These are phyloP conservation scores for Trametopsis cervina DNA, from an alignment of 768 basidiomycete genomes.

Conservation along the genomic window DNA sequence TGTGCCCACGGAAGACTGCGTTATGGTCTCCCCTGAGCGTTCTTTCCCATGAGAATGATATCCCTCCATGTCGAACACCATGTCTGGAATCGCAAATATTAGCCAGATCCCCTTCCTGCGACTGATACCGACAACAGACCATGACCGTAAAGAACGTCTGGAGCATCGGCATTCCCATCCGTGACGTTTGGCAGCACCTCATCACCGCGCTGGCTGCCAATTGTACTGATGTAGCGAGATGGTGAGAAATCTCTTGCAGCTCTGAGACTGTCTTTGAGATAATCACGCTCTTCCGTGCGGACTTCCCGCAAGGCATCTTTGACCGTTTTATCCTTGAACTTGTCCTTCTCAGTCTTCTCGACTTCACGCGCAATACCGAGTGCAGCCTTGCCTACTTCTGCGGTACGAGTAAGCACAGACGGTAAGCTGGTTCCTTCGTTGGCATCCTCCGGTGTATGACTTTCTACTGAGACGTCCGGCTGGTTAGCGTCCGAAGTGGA, in stretches of 20 bases:
- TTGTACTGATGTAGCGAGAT: constrained; percentile 19
- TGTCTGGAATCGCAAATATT: constrained; percentile 45
- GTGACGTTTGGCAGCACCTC: constrained; percentile 39
- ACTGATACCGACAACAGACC: constrained; percentile 27
- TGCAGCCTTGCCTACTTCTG: constrained; percentile 23
- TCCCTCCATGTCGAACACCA: constrained; percentile 78
- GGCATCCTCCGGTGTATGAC: background rate
- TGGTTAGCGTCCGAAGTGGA: background rate
- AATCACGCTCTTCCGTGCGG: constrained; percentile 10
- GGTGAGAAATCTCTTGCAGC: constrained; percentile 17
- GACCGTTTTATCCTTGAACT: constrained; percentile 20
- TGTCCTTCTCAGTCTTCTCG: constrained; percentile 20
- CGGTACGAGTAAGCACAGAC: constrained; percentile 18
- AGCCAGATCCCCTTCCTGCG: background rate
- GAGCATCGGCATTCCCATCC: constrained; percentile 26
- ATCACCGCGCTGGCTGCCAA: constrained; percentile 25
- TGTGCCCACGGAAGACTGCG: constrained; percentile 5
- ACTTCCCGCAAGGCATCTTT: constrained; percentile 15
- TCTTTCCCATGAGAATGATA: constrained; percentile 49
- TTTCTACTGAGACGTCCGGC: constrained; percentile 1
- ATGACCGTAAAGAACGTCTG: constrained; percentile 44
- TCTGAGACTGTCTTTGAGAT: constrained; percentile 11
- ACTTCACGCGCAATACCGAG: constrained; percentile 20
- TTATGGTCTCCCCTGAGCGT: constrained; percentile 25
- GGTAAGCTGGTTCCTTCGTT: constrained; percentile 1